A percentile compares a stretch with the other conserved stretches of the same genome.
Conservation (phyloP, 2,329 filamentous ascomycete genomes). For the Colletotrichum sansevieriae region DNA sequence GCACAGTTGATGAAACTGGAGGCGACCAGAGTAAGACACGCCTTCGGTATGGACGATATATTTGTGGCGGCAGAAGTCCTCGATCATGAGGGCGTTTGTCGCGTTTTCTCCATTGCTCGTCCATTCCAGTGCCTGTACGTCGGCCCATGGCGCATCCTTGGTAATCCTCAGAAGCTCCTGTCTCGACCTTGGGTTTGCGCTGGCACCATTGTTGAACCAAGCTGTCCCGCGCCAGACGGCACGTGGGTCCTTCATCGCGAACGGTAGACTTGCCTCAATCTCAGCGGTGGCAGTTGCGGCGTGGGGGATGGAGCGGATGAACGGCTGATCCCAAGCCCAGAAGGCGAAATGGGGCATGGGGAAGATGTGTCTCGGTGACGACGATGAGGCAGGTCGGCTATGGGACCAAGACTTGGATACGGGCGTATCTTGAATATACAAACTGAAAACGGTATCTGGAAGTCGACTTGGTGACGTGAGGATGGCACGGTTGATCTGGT, state of each 20-base stretch:
- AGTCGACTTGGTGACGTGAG: constrained; percentile 61
- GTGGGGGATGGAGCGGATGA: constrained; percentile 59
- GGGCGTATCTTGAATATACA: constrained; percentile 65
- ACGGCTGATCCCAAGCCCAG: constrained; percentile 66
- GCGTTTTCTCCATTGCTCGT: constrained; percentile 49
- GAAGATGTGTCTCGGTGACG: constrained; percentile 55
- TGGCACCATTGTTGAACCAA: constrained; percentile 60
- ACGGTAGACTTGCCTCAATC: constrained; percentile 51
- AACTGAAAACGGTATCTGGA: constrained; percentile 65
- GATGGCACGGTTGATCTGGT: constrained; percentile 66
- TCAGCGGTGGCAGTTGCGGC: constrained; percentile 53
- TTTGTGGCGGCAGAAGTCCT: constrained; percentile 65
- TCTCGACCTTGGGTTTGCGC: constrained; percentile 53
- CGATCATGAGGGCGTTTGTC: constrained; percentile 60
- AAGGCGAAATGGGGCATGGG: constrained; percentile 69
- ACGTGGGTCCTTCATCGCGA: constrained; percentile 52
- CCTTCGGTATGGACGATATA: constrained; percentile 68
- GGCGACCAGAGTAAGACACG: constrained; percentile 65
- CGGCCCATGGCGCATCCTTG: constrained; percentile 59
- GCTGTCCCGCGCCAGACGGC: constrained; percentile 66
- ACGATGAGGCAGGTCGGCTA: constrained; percentile 58
- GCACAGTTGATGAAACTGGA: constrained; percentile 66
- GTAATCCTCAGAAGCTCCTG: constrained; percentile 55
- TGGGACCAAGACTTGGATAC: constrained; percentile 60
- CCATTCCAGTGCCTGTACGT: constrained; percentile 59